Evolutionary conservation across 441 rosid species (phyloP), one percentile per base, ranked within the genome.

Genomic region (Manihot esculenta): DNA sequence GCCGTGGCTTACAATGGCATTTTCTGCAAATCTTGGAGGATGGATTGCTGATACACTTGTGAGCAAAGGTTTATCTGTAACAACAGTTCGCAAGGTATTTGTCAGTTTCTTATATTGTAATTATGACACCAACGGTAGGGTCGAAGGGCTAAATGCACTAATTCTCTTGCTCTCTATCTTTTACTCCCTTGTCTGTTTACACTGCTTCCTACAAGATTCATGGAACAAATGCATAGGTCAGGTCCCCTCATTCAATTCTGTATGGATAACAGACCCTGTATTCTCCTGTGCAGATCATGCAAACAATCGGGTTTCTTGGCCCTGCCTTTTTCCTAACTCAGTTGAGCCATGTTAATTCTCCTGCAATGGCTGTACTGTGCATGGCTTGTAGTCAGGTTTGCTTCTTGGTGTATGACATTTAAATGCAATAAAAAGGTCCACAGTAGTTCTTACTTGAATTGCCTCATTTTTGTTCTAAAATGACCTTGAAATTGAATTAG

Each of bases 321-420:
- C 97, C 97, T 72, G 97, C 99, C 50, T 94, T 94, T 86, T 94
- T 94, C 77, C 82, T 94, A 66, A 94, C 97, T 69, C 99, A 94
- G 81, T 77, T 94, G 85, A 91, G 93, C 87, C 97, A 94, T 75
- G 71, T 94, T 56, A 68, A 92, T 75, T 87, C 97, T 84, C 97
- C 99, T 69, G 85, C 91, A 24, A 85, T 92, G 97, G 97, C 97
- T 0, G 94, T 94, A 68, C 71, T 92, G 67, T 94, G 97, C 82
- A 92, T 94, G 99, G 91, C 99, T 24, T 94, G 97, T 79, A 92
- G 99, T 80, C 93, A 88, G 93, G 96, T 89, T 53, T 55, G 75
- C 60, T 67, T 68, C 61, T 45, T 44, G 55, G 49, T 14, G 51
- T 38, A n/a, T 49, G 64, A 69, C 59, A 5, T 12, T 50, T 7